Evolutionary conservation across 345 rosid genomes (phyloP).

Genomic region (Salix viminalis): DNA sequence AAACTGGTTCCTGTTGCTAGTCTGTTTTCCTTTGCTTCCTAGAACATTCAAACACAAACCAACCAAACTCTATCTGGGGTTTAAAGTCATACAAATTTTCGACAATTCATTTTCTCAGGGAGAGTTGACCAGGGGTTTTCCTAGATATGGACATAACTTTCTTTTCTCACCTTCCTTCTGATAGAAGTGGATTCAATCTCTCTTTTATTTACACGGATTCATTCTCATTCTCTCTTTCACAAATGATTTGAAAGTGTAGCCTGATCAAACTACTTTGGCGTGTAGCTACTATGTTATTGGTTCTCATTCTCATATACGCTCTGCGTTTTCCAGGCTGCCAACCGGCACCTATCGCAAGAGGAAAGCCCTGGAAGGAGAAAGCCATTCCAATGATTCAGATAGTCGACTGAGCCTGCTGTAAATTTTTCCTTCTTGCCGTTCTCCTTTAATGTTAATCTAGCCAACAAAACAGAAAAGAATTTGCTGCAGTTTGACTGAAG

Average conservation of each 20-base stretch:
- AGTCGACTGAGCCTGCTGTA: conserved; percentile 30
- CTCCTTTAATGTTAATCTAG: conserved; percentile 10
- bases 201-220: not conserved
- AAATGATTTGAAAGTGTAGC: not conserved
- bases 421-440: conserved; percentile 8
- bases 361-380: conserved; percentile 47
- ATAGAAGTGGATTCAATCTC: not conserved
- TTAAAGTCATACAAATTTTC: not conserved
- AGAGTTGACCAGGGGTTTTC: not conserved
- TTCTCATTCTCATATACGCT: not conserved
- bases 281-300: too few species aligned
- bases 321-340: conserved; percentile 48
- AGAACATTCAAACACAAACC: not conserved
- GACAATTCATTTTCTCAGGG: not conserved
- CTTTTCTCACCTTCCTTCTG: not conserved
- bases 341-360: conserved; percentile 47
- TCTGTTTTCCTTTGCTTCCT: not conserved
- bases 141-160: not conserved
- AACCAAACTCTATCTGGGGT: not conserved
- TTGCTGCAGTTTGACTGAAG: conserved; percentile 26
- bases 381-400: conserved; percentile 44
- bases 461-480: conserved; percentile 13
- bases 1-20: not conserved
- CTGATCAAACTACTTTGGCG: not conserved
- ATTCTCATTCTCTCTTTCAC: too few species aligned